phyloP scores from a whole-genome alignment of 1,139 yeast genomes.

The Candida dubliniensis region DNA sequence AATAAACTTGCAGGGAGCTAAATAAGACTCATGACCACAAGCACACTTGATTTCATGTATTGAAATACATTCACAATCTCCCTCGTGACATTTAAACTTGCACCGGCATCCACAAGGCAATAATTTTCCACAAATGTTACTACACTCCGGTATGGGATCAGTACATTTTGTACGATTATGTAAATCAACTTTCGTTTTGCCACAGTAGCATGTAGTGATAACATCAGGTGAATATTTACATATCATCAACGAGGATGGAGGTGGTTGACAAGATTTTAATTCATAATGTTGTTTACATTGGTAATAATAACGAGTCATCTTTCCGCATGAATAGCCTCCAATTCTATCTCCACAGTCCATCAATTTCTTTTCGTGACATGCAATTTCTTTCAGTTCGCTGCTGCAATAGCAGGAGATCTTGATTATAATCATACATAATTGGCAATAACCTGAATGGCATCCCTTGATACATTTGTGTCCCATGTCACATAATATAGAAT shows the following conservation, averaged over 20 bases:
- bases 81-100: slow-evolving; percentile 69
- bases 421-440: slow-evolving; percentile 51
- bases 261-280: slow-evolving; percentile 59
- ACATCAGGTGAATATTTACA: slow-evolving; percentile 68
- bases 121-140: slow-evolving; percentile 56
- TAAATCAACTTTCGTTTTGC: slow-evolving; percentile 39
- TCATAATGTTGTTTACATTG: slow-evolving; percentile 73
- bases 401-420: slow-evolving; percentile 65
- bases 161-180: slow-evolving; percentile 55
- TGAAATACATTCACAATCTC: slow-evolving; percentile 67
- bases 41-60: slow-evolving; percentile 48
- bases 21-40: slow-evolving; percentile 50
- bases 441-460: slow-evolving; percentile 77
- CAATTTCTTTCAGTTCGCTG: slow-evolving; percentile 51
- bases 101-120: slow-evolving; percentile 77
- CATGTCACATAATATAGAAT: slow-evolving; percentile 61
- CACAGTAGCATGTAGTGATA: slow-evolving; percentile 75
- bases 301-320: slow-evolving; percentile 48
- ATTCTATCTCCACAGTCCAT: slow-evolving; percentile 47
- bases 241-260: slow-evolving; percentile 39
- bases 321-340: slow-evolving; percentile 64
- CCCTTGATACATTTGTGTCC: slow-evolving; percentile 57
- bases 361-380: slow-evolving; percentile 50
- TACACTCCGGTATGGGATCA: slow-evolving; percentile 80
- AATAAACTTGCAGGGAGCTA: slow-evolving; percentile 64